Conservation (phyloP, 2,329 filamentous ascomycete species). For the Penicillium vulpinum region DNA sequence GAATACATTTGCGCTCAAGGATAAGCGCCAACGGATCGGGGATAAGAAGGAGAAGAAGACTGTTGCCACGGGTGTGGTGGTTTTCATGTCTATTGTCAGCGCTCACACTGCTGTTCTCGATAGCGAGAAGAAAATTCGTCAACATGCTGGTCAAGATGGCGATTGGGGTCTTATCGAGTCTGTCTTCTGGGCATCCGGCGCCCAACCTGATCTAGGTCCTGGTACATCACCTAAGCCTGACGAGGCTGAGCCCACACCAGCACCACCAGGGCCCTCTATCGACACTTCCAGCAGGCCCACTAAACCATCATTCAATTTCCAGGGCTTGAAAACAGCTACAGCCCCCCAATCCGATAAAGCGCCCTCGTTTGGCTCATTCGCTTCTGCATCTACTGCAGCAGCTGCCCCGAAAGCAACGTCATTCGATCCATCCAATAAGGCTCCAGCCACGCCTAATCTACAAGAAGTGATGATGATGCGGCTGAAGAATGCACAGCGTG, state of each 20-base stretch:
- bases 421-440: slow-evolving; percentile 26
- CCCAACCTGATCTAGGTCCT: slow-evolving; percentile 50
- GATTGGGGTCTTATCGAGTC: slow-evolving; percentile 55
- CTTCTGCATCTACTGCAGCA: slow-evolving; percentile 33
- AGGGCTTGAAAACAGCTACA: slow-evolving; percentile 32
- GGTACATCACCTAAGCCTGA: slow-evolving; percentile 16
- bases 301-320: slow-evolving; percentile 38
- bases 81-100: slow-evolving; percentile 59
- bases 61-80: slow-evolving; percentile 55
- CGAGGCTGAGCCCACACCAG: slow-evolving; percentile 21
- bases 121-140: slow-evolving; percentile 39
- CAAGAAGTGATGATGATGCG: slow-evolving; percentile 56
- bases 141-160: slow-evolving; percentile 27
- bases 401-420: slow-evolving; percentile 30
- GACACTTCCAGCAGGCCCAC: slow-evolving; percentile 13
- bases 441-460: slow-evolving; percentile 40
- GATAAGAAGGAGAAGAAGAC: slow-evolving; percentile 54
- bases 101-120: slow-evolving; percentile 59
- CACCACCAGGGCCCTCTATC: background rate
- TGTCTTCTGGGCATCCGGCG: slow-evolving; percentile 56
- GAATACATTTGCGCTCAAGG: slow-evolving; percentile 55
- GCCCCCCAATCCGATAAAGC: slow-evolving; percentile 33
- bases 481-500: slow-evolving; percentile 57
- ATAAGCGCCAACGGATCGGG: slow-evolving; percentile 55
- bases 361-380: slow-evolving; percentile 47